Conservation (phyloP, 495 filamentous ascomycete genomes). For the Lindgomyces ingoldianus region DNA sequence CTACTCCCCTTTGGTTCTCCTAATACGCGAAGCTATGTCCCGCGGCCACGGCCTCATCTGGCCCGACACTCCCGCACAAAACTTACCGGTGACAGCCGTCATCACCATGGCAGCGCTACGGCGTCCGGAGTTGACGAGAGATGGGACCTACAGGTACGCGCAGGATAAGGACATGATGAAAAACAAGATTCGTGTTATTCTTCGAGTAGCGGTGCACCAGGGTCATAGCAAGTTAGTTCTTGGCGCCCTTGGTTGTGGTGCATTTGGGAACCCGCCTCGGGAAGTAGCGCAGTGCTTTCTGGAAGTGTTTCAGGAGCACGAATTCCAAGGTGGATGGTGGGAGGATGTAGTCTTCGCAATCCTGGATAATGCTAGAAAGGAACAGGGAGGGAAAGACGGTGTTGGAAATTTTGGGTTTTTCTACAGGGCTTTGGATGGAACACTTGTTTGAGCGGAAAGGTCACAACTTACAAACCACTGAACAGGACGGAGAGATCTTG, state of each 20-base stretch:
- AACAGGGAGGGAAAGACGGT: conserved; percentile 45
- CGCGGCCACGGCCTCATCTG: conserved; percentile 51
- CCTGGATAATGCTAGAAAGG: conserved; percentile 41
- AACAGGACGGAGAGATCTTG: neutral
- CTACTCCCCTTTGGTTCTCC: conserved; percentile 60
- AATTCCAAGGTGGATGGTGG: conserved; percentile 61
- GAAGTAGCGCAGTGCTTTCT: conserved; percentile 64
- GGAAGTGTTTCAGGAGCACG: conserved; percentile 57
- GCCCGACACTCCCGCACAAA: conserved; percentile 25
- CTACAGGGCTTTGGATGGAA: conserved; percentile 48
- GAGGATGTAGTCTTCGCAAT: conserved; percentile 57
- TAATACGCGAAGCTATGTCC: conserved; percentile 53
- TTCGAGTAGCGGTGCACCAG: conserved; percentile 56
- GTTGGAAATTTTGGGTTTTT: conserved; percentile 52
- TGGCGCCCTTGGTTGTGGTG: conserved; percentile 69
- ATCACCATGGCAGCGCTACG: conserved; percentile 60
- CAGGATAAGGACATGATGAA: conserved; percentile 55
- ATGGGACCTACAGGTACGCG: conserved; percentile 5
- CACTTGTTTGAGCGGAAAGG: conserved; percentile 41
- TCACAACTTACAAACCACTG: no score
- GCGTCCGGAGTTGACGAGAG: conserved; percentile 42
- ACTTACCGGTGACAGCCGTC: conserved; percentile 57
- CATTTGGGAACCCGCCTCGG: conserved; percentile 59
- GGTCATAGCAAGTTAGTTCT: conserved; percentile 60
- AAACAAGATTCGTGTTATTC: conserved; percentile 59